Conservation (phyloP, 495 filamentous ascomycete genomes). For the Cercophora samala region DNA sequence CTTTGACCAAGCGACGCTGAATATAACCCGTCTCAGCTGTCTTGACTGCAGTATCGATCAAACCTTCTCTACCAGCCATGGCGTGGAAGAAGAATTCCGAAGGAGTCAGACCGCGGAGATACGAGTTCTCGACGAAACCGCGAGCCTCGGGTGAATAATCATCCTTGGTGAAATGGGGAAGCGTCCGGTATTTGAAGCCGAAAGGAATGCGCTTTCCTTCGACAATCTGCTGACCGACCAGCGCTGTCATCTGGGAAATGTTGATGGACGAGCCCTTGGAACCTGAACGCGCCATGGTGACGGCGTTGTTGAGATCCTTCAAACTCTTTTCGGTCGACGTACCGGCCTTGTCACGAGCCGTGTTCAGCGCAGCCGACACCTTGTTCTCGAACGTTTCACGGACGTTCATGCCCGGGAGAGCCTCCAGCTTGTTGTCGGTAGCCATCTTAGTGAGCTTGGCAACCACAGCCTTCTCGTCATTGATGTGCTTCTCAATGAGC, state of each 20-base stretch:
- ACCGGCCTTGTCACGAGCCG: slow-evolving; percentile 93
- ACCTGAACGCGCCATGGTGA: slow-evolving; percentile 91
- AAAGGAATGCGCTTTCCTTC: slow-evolving; percentile 99
- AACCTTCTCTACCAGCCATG: slow-evolving; percentile 99
- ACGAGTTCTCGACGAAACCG: slow-evolving; percentile 99
- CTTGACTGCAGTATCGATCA: slow-evolving; percentile 99
- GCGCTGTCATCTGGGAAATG: slow-evolving; percentile 97
- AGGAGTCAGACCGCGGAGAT: slow-evolving; percentile 90
- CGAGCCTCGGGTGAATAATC: slow-evolving; percentile 96
- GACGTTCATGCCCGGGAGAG: slow-evolving; percentile 93
- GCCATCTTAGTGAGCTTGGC: slow-evolving; percentile 67
- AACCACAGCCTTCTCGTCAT: slow-evolving; percentile 76
- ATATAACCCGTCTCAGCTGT: slow-evolving; percentile 99
- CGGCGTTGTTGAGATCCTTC: slow-evolving; percentile 93
- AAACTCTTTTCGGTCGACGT: slow-evolving; percentile 84
- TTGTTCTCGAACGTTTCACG: slow-evolving; percentile 97
- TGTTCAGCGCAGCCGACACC: slow-evolving; percentile 89
- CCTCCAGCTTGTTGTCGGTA: slow-evolving; percentile 79
- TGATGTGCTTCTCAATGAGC: slow-evolving; percentile 76
- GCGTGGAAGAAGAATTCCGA: slow-evolving; percentile 99
- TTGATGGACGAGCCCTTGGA: slow-evolving; percentile 99
- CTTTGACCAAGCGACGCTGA: slow-evolving; percentile 96
- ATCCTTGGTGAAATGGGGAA: slow-evolving; percentile 98
- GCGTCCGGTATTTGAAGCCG: slow-evolving; percentile 95
- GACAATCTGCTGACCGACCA: slow-evolving; percentile 95